Evolutionary conservation across 805 yeast species (phyloP), one percentile per base, ranked within the genome.

Genomic region (Ogataea trehaloabstinens): DNA sequence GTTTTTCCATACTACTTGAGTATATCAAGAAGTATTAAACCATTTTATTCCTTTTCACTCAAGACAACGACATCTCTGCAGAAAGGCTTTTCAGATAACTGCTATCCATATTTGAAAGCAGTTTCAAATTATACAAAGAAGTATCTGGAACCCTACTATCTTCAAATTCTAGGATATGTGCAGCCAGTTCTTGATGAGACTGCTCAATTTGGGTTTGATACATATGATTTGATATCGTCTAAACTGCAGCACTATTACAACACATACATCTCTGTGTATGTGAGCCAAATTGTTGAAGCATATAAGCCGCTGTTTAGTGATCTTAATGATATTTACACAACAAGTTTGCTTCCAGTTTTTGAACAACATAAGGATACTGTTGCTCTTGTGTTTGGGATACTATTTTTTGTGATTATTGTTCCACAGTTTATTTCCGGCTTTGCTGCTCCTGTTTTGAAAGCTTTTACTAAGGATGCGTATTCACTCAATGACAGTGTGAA

Each of bases 401-500:
- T 51, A 13, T 12, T 51, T 19, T 36, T 42, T 15, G 38, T 43
- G 5, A 41, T 44, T 10, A 35, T 45, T 12, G 32, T 45, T 16
- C 44, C 41, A n/a, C 30, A 41, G 19, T 16, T 46, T n/a, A 15
- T 46, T 5, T 45, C 55, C 18, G 43, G 36, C 13, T 17, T 38
- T 6, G 28, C 44, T 10, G 24, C 44, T 6, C 27, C 46, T 5
- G 4, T 49, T 6, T 41, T 57, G 10, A 52, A 32, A 32, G 17
- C 43, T 1, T 45, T 57, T 21, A 44, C 49, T 12, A 47, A 42
- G 24, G 63, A 59, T 35, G 49, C 55, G 3, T 49, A 52, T 35
- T 40, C 46, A 28, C 29, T 58, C 37, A 51, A 48, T 29, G 42
- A 50, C 28, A 46, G 55, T 20, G 50, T 60, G n/a, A 38, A 41